These are phyloP conservation scores for Hymenoscyphus salicellus DNA, from an alignment of 2,329 filamentous ascomycete genomes.

Conservation along the genomic window DNA sequence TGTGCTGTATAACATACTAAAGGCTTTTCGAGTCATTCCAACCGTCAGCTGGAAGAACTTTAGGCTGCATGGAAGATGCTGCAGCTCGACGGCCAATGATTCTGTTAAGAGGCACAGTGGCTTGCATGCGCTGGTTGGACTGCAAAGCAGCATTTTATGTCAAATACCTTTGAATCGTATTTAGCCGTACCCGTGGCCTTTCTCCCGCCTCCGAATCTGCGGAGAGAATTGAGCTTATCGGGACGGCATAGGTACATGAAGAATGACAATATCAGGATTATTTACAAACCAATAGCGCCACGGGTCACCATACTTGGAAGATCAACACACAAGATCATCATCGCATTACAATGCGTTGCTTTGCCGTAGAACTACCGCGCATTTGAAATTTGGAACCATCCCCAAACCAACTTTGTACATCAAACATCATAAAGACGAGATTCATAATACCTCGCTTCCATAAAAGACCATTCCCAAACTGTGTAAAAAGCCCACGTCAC, in stretches of 20 bases:
- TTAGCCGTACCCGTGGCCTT: background rate
- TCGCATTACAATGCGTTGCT: background rate
- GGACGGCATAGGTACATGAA: background rate
- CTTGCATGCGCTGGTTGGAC: background rate
- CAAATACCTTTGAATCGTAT: background rate
- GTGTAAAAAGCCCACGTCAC: background rate
- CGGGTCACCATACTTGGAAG: background rate
- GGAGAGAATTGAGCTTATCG: background rate
- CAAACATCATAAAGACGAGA: background rate
- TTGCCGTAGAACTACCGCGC: background rate
- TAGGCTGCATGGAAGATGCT: conserved; percentile 4
- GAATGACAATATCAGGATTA: background rate
- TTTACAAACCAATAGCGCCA: background rate
- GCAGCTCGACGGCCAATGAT: conserved; percentile 2
- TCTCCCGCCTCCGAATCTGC: background rate
- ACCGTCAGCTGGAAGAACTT: background rate
- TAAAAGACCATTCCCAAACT: no score
- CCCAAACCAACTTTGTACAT: background rate
- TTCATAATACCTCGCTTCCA: background rate
- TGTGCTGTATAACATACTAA: no score
- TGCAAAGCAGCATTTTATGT: background rate
- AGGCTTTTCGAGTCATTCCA: background rate
- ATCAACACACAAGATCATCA: background rate
- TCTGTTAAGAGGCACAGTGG: background rate
- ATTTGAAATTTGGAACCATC: background rate